Conservation (phyloP, 179 eudicot species). For the Spinacia oleracea region DNA sequence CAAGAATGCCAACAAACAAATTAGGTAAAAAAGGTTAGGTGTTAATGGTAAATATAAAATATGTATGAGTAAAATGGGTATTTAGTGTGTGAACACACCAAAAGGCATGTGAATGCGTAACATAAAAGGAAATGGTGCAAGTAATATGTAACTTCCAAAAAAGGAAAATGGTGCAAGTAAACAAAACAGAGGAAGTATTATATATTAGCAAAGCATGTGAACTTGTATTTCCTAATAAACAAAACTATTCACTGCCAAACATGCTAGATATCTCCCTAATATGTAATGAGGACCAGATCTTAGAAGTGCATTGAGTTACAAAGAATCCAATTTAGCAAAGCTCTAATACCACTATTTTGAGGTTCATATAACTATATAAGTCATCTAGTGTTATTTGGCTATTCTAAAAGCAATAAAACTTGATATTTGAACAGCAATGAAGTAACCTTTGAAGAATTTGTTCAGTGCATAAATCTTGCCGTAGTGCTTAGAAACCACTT, state of each 20-base stretch:
- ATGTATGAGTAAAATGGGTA: too few species aligned
- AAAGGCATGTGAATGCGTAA: too few species aligned
- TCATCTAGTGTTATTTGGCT: background rate
- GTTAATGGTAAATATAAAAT: too few species aligned
- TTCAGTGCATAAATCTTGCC: background rate
- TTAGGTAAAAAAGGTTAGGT: too few species aligned
- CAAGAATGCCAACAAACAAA: too few species aligned
- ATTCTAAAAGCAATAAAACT: background rate
- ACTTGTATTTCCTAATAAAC: background rate
- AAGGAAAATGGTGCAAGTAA: too few species aligned
- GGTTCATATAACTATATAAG: constrained; percentile 1
- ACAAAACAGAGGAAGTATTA: too few species aligned
- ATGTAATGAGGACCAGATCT: background rate
- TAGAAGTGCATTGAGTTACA: background rate
- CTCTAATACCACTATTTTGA: background rate
- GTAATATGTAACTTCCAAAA: too few species aligned
- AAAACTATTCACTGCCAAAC: background rate
- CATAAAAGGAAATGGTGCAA: too few species aligned
- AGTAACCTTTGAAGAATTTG: background rate
- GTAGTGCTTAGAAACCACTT: background rate
- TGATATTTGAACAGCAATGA: background rate
- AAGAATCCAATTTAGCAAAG: background rate
- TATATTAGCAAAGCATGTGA: background rate
- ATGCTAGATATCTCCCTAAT: background rate
- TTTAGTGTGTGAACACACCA: too few species aligned